phyloP scores from a whole-genome alignment of 148 eudicot genomes.

The Chenopodium album region DNA sequence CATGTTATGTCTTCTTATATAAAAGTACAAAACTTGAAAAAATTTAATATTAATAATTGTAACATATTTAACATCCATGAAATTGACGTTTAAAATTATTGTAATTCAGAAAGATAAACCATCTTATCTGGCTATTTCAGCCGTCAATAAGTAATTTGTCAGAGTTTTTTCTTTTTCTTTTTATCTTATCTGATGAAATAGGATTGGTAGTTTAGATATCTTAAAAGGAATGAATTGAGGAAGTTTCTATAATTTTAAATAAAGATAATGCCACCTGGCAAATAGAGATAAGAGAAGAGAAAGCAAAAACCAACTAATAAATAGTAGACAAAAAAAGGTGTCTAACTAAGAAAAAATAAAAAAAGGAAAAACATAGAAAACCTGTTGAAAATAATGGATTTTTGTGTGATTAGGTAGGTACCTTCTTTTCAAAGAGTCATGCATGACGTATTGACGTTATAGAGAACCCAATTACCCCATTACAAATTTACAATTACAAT shows the following conservation, averaged over 20 bases:
- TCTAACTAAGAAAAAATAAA: not conserved
- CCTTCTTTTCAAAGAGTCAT: not conserved
- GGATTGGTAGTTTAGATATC: slow-evolving; percentile 4
- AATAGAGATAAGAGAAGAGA: not conserved
- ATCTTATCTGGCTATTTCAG: not conserved
- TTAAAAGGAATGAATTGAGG: not conserved
- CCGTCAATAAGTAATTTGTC: not conserved
- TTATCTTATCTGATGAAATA: not conserved
- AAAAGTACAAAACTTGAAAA: not conserved
- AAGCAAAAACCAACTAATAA: not conserved
- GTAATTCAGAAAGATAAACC: too few species aligned
- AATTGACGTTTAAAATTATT: too few species aligned
- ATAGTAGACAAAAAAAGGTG: not conserved
- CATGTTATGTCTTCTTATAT: not conserved
- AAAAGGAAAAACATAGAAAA: not conserved
- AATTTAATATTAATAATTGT: too few species aligned
- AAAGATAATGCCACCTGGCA: slow-evolving; percentile 8
- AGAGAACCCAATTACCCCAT: not conserved
- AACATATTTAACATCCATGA: too few species aligned
- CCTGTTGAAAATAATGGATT: not conserved
- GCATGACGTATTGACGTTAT: not conserved
- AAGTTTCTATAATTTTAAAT: slow-evolving; percentile 10
- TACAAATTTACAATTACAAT: too few species aligned
- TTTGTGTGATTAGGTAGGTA: not conserved
- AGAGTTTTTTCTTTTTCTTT: not conserved